Conservation (phyloP, 176 grass and related monocot genomes). For the Musa itinerans region DNA sequence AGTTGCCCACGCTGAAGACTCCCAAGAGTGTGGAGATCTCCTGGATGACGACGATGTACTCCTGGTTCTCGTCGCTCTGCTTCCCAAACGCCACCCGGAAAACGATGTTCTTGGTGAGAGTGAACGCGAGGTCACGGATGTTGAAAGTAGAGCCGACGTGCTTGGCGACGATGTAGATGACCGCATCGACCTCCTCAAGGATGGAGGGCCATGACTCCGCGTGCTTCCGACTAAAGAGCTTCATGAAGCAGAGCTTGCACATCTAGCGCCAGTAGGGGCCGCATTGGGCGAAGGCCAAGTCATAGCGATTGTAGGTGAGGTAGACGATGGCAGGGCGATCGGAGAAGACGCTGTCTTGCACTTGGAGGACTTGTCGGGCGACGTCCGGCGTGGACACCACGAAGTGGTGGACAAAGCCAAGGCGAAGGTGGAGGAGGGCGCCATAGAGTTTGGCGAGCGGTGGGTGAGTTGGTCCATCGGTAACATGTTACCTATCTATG, state of each 20-base stretch:
- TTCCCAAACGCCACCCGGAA: conserved; percentile 81
- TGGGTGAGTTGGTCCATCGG: conserved; percentile 92
- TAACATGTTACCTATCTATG: conserved; percentile 74
- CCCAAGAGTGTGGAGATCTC: conserved; percentile 90
- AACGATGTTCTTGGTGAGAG: conserved; percentile 60
- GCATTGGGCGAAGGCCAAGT: conserved; percentile 96
- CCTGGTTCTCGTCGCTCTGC: conserved; percentile 32
- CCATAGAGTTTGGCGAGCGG: conserved; percentile 65
- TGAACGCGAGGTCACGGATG: conserved; percentile 75
- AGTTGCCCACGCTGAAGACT: conserved; percentile 71
- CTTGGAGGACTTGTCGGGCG: conserved; percentile 76
- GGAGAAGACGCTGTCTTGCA: conserved; percentile 78
- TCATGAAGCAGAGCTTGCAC: conserved; percentile 80
- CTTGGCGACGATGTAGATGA: conserved; percentile 34
- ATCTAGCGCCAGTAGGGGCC: conserved; percentile 95
- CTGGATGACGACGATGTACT: conserved; percentile 76
- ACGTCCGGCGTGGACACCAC: conserved; percentile 71
- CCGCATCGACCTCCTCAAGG: conserved; percentile 44
- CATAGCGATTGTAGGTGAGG: conserved; percentile 66
- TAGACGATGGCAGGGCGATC: conserved; percentile 67
- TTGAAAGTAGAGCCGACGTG: conserved; percentile 29
- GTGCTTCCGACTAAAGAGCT: conserved; percentile 78
- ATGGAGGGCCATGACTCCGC: conserved; percentile 66
- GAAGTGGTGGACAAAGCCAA: conserved; percentile 50
- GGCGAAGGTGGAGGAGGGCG: conserved; percentile 54